phyloP scores from a whole-genome alignment of 2,329 filamentous ascomycete species.

The Pseudogymnoascus sp. region DNA sequence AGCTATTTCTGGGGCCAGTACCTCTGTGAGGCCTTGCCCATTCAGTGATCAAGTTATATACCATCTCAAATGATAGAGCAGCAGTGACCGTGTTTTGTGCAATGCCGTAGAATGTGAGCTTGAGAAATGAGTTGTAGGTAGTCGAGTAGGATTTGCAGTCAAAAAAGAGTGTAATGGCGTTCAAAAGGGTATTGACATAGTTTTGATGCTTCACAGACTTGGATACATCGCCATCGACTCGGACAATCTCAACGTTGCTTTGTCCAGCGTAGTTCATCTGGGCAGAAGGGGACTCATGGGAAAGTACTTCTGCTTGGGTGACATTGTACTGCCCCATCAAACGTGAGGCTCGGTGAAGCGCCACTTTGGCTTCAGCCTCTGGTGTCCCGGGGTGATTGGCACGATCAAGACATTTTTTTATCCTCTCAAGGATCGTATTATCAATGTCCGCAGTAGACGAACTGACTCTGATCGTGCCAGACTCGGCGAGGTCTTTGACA shows the following conservation, averaged over 20 bases:
- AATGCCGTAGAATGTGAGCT: background rate
- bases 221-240: background rate
- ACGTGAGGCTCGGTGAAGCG: background rate
- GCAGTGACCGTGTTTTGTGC: background rate
- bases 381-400: background rate
- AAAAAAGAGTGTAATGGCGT: background rate
- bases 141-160: slow-evolving; percentile 5
- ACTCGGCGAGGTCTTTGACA: background rate
- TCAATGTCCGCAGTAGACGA: background rate
- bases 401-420: background rate
- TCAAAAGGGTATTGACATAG: background rate
- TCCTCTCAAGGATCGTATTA: background rate
- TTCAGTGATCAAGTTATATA: background rate
- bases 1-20: background rate
- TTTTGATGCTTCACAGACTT: background rate
- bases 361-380: background rate
- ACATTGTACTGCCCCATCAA: background rate
- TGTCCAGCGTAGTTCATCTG: background rate
- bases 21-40: slow-evolving; percentile 1
- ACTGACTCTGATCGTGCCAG: background rate
- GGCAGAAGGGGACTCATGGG: background rate
- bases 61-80: slow-evolving; percentile 3
- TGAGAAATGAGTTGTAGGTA: background rate
- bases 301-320: background rate
- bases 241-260: background rate